Percentiles rank a stretch among this genome's conserved stretches.
Evolutionary conservation across 257 asterid genomes (phyloP).

Genomic region (Lycium barbarum): DNA sequence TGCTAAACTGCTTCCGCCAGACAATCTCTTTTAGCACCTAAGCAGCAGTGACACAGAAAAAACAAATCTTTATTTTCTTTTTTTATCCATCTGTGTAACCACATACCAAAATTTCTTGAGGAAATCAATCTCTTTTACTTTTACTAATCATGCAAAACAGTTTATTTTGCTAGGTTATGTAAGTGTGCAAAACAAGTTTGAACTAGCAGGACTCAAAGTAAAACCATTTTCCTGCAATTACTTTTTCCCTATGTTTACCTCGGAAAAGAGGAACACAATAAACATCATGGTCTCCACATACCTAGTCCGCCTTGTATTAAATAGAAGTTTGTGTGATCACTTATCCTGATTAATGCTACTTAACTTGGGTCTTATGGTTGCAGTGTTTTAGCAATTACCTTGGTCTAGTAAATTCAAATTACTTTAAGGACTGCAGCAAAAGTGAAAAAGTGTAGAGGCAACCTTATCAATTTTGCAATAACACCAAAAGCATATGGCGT

Average conservation of each 20-base stretch:
- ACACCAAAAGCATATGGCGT: not conserved
- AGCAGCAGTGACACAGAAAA: not conserved
- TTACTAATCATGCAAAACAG: not conserved
- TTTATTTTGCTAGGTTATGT: not conserved
- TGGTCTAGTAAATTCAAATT: not conserved
- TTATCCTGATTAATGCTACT: not conserved
- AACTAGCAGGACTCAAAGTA: not conserved
- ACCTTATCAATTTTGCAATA: not conserved
- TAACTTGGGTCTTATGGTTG: not conserved
- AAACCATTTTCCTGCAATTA: not conserved
- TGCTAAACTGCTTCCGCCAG: not conserved
- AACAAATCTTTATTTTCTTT: not conserved
- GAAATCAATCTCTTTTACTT: not conserved
- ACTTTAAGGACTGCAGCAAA: not conserved
- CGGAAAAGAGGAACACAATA: not conserved
- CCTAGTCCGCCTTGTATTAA: not conserved
- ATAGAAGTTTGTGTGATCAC: not conserved
- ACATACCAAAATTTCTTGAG: not conserved
- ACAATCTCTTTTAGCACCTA: constrained; percentile 1
- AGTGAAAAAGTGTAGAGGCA: not conserved
- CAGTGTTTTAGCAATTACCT: not conserved
- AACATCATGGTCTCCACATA: not conserved
- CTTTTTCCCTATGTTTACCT: not conserved
- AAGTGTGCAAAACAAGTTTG: not conserved
- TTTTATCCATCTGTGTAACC: not conserved